phyloP scores from a whole-genome alignment of 2,329 filamentous ascomycete genomes.

The Hawksworthiomyces lignivorus region DNA sequence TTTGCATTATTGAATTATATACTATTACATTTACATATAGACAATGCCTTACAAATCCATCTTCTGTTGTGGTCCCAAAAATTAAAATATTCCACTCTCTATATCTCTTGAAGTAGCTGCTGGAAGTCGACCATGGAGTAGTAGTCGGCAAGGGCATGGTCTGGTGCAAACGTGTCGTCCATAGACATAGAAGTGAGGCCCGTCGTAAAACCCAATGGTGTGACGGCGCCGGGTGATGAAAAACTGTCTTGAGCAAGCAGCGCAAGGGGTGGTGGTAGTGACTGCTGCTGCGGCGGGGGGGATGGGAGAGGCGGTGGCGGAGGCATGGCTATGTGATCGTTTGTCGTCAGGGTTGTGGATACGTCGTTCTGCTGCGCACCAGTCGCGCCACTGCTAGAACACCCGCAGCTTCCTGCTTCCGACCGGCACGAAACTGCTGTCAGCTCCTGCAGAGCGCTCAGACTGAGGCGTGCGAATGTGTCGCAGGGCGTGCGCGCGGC shows the following conservation, averaged over 20 bases:
- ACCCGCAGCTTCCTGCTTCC: background rate
- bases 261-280: background rate
- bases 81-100: no score
- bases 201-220: background rate
- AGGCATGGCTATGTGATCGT: no score
- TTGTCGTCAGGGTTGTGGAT: no score
- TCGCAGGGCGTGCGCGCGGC: slow-evolving; percentile 8
- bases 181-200: background rate
- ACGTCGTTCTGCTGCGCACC: no score
- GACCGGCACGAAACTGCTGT: background rate
- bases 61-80: no score
- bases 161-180: slow-evolving; percentile 1
- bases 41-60: no score
- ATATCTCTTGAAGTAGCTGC: slow-evolving; percentile 1
- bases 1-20: no score
- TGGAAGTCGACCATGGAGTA: slow-evolving; percentile 6
- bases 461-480: slow-evolving; percentile 2
- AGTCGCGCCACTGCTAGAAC: no score
- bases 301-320: background rate
- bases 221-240: background rate
- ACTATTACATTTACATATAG: background rate
- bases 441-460: slow-evolving; percentile 5
- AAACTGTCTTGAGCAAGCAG: no score
- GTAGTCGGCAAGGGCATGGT: slow-evolving; percentile 1
- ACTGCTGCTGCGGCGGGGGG: background rate